phyloP scores from a whole-genome alignment of 257 asterid genomes.

The Nicotiana attenuata region DNA sequence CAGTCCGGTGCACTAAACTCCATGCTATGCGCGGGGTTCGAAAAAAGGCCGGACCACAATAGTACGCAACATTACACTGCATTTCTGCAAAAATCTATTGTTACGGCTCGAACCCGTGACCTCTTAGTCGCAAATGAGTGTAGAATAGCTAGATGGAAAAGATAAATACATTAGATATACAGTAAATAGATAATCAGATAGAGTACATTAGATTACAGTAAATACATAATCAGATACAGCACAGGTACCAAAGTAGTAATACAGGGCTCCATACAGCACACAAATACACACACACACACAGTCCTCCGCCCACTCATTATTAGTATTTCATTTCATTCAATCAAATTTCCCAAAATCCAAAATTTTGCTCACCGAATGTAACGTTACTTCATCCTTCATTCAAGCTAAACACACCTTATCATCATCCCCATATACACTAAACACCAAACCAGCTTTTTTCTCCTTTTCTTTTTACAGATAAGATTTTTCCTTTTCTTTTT shows the following conservation, averaged over 20 bases:
- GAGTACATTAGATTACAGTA: background rate
- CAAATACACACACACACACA: background rate
- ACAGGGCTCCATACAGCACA: background rate
- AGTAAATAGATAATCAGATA: too few species aligned
- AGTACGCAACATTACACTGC: rapidly evolving
- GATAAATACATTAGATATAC: too few species aligned
- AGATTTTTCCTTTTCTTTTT: background rate
- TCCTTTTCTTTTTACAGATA: background rate
- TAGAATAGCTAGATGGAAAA: too few species aligned
- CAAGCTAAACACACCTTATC: slow-evolving; percentile 1
- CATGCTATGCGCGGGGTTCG: too few species aligned
- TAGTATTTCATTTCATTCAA: background rate
- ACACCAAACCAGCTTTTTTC: background rate
- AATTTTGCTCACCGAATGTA: background rate
- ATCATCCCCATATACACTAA: background rate
- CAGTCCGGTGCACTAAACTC: rapidly evolving
- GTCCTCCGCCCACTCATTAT: background rate
- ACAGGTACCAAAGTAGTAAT: background rate
- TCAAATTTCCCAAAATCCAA: background rate
- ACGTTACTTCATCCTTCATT: slow-evolving; percentile 5
- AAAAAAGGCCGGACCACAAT: rapidly evolving
- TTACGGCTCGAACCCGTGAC: too few species aligned
- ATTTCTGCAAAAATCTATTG: rapidly evolving
- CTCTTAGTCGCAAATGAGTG: too few species aligned
- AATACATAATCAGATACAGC: background rate